These are phyloP conservation scores for Pseudophaeomoniella oleicola DNA, from an alignment of 2,329 filamentous ascomycete species.

Conservation along the genomic window DNA sequence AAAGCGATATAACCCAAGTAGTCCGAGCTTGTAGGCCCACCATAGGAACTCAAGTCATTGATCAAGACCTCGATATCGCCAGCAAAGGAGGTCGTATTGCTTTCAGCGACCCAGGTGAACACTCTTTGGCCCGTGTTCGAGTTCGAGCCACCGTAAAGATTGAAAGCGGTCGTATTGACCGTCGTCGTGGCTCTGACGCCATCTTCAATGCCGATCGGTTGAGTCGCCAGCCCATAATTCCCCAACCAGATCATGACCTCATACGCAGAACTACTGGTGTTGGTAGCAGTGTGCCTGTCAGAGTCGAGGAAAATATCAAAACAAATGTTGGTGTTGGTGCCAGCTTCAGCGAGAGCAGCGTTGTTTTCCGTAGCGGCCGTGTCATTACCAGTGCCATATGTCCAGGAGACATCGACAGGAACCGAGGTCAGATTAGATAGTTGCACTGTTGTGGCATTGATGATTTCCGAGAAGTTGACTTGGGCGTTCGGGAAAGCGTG, in stretches of 20 bases:
- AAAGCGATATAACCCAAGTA: slow-evolving; percentile 39
- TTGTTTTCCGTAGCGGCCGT: slow-evolving; percentile 21
- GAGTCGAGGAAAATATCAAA: slow-evolving; percentile 44
- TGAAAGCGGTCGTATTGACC: slow-evolving; percentile 28
- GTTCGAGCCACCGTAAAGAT: slow-evolving; percentile 30
- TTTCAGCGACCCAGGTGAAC: slow-evolving; percentile 36
- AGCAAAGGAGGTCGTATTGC: slow-evolving; percentile 21
- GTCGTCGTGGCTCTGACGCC: slow-evolving; percentile 20
- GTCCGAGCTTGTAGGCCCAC: slow-evolving; percentile 24
- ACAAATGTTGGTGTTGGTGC: slow-evolving; percentile 40
- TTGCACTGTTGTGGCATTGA: slow-evolving; percentile 22
- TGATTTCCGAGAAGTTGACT: slow-evolving; percentile 24
- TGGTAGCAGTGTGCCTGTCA: slow-evolving; percentile 23
- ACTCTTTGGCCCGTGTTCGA: slow-evolving; percentile 25
- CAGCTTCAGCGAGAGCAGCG: slow-evolving; percentile 17
- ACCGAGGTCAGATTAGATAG: slow-evolving; percentile 26
- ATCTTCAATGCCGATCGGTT: slow-evolving; percentile 30
- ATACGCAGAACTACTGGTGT: slow-evolving; percentile 24
- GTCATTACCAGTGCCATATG: slow-evolving; percentile 31
- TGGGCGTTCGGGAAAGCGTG: slow-evolving; percentile 42
- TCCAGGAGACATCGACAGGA: slow-evolving; percentile 34
- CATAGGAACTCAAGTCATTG: slow-evolving; percentile 3
- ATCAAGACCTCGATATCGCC: slow-evolving; percentile 8
- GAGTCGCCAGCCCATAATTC: slow-evolving; percentile 29
- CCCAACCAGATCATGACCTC: slow-evolving; percentile 47